Evolutionary conservation across 345 rosid species (phyloP), one percentile per base, ranked within the genome.

Genomic region (Aquilaria malaccensis): DNA sequence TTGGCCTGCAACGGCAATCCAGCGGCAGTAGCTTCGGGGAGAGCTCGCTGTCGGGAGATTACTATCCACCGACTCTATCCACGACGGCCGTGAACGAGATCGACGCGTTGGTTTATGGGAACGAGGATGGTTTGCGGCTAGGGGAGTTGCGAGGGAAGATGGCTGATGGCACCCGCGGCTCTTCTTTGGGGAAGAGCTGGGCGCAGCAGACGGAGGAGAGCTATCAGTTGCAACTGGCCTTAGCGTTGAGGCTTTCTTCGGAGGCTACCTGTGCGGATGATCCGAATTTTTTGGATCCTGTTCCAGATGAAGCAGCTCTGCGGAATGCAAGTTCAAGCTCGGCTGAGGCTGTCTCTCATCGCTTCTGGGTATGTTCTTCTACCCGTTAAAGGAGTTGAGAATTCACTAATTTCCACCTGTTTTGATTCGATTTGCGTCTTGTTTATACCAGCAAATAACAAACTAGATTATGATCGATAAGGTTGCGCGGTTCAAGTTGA

Each of bases 201-300:
- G 99, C 98, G 63, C 96, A 83, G 74, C 98, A 91, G 81, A 95
- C 99, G 64, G 99, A 95, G 73, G 99, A 95, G 89, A 95, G 99
- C 70, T 95, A 95, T 46, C 99, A 95, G 85, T 78, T 95, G 70
- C 99, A 95, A 80, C 72, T 95, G 81, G 99, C 99, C 43, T 70
- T 95, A 71, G 98, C 99, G 54, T 75, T 91, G 74, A 79, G 99
- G 71, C 85, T 95, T 56, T 88, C 98, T 1, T 85, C 89, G 0
- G 96, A 95, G 65, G 99, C 99, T 45, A 82, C 91, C 32, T 83
- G 97, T 43, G 93, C 96, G 0, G 96, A 90, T 68, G 98, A 95
- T 85, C 96, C 98, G 2, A 88, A 91, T 62, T 86, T 88, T 79
- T 76, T 95, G 76, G 98, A 91, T 86, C 89, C 98, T 2, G 75